Conservation (phyloP, 1,139 yeast species). For the Petasospora rhodanensis region DNA sequence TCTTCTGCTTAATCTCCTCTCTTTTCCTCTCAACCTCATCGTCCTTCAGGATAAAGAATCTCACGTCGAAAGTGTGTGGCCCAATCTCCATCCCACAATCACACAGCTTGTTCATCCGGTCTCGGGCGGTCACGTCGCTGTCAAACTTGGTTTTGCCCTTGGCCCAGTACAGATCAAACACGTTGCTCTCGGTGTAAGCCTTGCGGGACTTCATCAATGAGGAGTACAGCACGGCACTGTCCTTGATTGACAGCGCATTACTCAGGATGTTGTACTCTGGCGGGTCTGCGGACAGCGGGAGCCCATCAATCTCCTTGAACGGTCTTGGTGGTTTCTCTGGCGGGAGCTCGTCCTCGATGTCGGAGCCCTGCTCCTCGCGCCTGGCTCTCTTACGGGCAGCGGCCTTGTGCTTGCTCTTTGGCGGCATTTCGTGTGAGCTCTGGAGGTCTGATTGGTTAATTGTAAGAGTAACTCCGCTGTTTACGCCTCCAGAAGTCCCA, state of each 20-base stretch:
- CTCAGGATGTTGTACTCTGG: conserved; percentile 62
- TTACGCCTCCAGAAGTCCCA: too few species aligned
- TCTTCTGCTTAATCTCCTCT: conserved; percentile 31
- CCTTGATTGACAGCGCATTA: conserved; percentile 66
- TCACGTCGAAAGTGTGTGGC: conserved; percentile 74
- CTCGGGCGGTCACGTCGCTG: conserved; percentile 48
- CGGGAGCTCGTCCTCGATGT: conserved; percentile 30
- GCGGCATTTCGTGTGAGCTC: conserved; percentile 30
- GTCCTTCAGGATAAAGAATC: conserved; percentile 79
- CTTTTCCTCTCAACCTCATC: conserved; percentile 43
- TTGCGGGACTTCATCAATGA: conserved; percentile 73
- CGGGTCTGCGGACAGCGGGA: conserved; percentile 63
- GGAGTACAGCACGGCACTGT: conserved; percentile 65
- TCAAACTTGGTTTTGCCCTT: conserved; percentile 45
- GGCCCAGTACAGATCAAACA: conserved; percentile 81
- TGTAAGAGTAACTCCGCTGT: too few species aligned
- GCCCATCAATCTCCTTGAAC: conserved; percentile 58
- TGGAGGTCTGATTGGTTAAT: too few species aligned
- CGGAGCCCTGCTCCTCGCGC: conserved; percentile 34
- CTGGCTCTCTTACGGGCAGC: conserved; percentile 26
- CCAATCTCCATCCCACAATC: conserved; percentile 73
- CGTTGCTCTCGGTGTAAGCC: conserved; percentile 66
- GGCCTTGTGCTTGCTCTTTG: conserved; percentile 28
- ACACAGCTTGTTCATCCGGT: conserved; percentile 83
- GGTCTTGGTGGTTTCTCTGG: conserved; percentile 47